A percentile compares a stretch with the other conserved stretches of the same genome.
Evolutionary conservation across 1,139 yeast species (phyloP).

Genomic region (Wickerhamomyces sp.): DNA sequence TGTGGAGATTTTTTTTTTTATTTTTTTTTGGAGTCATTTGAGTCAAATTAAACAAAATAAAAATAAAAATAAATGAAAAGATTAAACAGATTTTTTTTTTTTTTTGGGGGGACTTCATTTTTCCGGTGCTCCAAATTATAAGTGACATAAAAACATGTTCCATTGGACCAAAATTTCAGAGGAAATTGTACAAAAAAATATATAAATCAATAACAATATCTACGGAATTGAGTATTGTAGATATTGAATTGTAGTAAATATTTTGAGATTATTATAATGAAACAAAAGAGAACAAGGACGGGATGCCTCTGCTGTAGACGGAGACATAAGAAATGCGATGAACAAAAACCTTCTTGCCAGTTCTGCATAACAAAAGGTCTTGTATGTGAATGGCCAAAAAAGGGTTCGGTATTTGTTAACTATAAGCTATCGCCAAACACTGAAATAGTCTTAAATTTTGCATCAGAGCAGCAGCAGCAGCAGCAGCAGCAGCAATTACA

Average conservation of each 20-base stretch:
- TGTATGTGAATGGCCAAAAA: slow-evolving; percentile 36
- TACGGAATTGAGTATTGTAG: background rate
- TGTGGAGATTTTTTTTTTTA: background rate
- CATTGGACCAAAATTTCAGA: too few relatives aligned
- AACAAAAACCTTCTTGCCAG: slow-evolving; percentile 36
- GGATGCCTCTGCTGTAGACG: slow-evolving; percentile 43
- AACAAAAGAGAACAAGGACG: slow-evolving; percentile 34
- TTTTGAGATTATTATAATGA: background rate
- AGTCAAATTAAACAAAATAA: too few relatives aligned
- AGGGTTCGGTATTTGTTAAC: slow-evolving; percentile 24
- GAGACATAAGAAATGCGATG: slow-evolving; percentile 44
- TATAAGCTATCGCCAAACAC: slow-evolving; percentile 6
- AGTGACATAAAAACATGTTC: background rate
- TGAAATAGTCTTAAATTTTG: background rate
- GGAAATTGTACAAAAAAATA: too few relatives aligned
- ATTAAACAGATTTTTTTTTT: background rate
- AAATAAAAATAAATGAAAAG: background rate
- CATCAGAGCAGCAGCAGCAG: background rate
- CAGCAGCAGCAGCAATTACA: too few relatives aligned
- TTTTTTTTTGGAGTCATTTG: background rate
- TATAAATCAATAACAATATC: too few relatives aligned
- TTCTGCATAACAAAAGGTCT: slow-evolving; percentile 30
- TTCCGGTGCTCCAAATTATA: background rate
- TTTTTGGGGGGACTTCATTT: background rate
- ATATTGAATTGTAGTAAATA: background rate